Percentiles rank a stretch among this genome's conserved stretches.
Evolutionary conservation across 257 asterid species (phyloP).

Genomic region (Asclepias syriaca): DNA sequence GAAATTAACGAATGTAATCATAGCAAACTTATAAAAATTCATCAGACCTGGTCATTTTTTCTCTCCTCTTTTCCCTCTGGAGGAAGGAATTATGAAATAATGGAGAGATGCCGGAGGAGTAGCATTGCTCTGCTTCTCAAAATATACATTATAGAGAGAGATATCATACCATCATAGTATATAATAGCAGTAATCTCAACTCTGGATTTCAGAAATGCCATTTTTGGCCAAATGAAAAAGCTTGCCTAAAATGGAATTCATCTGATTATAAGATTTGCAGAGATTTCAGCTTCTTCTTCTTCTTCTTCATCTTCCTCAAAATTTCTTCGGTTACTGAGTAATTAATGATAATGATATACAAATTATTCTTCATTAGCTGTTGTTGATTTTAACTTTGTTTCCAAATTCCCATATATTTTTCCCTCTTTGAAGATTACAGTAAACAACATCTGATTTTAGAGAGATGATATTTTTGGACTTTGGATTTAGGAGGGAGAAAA

Average conservation of each 20-base stretch:
- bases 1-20: background rate
- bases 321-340: background rate
- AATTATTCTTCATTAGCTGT: background rate
- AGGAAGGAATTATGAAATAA: too few species aligned
- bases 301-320: background rate
- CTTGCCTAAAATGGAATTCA: background rate
- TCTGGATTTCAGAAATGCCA: too few species aligned
- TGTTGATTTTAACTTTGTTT: background rate
- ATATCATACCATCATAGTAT: too few species aligned
- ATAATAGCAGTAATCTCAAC: too few species aligned
- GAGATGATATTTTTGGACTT: too few species aligned
- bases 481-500: too few species aligned
- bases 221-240: too few species aligned
- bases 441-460: background rate
- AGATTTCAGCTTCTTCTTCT: background rate
- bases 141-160: too few species aligned
- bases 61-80: too few species aligned
- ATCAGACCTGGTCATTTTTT: background rate
- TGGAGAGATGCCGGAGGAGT: too few species aligned
- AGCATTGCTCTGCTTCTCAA: too few species aligned
- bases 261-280: background rate
- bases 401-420: background rate
- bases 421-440: background rate
- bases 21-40: background rate
- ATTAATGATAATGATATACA: background rate